Evolutionary conservation across 176 grass and related monocot genomes (phyloP), one percentile per base, ranked within the genome.

Genomic region (Otatea glauca): DNA sequence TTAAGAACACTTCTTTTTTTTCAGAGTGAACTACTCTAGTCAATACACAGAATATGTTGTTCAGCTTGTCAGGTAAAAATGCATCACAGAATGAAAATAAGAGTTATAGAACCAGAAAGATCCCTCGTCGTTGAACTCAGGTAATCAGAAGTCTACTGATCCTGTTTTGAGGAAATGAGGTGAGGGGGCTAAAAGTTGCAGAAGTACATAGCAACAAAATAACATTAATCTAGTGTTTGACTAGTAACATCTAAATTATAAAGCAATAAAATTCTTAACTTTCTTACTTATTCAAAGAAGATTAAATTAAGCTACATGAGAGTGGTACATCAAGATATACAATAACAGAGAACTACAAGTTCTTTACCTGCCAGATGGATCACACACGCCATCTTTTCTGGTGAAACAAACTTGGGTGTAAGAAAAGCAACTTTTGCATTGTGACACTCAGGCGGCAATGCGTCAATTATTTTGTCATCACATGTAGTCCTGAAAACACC

Each of bases 361-460:
- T 76, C 11, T 14, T 38, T 90, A 98, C 93, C 93, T 98, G 96
- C 96, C 66, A 98, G 88, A 91, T 95, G 96, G 77, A 98, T 84
- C 48, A 98, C 96, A 17, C 96, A 98, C 29, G 93, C 77, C 91
- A 92, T 98, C 49, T 95, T 95, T 73, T 95, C 88, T 35, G 89
- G 89, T 77, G 86, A 77, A 50, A 96, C 74, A 75, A 54, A 75
- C 85, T 96, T 98, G 39, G 96, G 93, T 5, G 85, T 88, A 51
- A 98, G 91, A 75, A 95, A 95, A 79, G 96, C 93, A 87, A 98
- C 93, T 87, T 91, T 95, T 56, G 91, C 96, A 67, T 74, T 96
- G 66, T 88, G 89, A 71, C 93, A 92, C 88, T 98, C 91, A 50
- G 86, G 93, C 45, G 91, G 96, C 81, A 98, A 89, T n/a, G 88